Base-by-base conservation (phyloP, 129 eudicot genomes). In the Scalesia atractyloides region DNA sequence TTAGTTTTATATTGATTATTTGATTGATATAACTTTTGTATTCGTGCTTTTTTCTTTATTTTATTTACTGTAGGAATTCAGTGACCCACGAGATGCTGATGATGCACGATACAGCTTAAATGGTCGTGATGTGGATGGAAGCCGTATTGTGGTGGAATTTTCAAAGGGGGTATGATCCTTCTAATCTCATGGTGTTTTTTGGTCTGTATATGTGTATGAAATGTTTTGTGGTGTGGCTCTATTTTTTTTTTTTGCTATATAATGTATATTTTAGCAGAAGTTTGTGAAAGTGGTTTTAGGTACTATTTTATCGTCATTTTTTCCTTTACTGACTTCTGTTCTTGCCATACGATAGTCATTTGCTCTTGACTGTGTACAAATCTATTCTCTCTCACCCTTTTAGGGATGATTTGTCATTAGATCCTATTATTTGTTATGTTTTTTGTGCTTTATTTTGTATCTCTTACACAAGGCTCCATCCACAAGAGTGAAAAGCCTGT, bases 51-150 rank as follows among this genome's bases (percentile, higher is more conserved):
- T 49, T 16, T 69, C 34, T 30, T 30, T 30, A 2, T 30, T 30
- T 30, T 30, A 30, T 30, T 70, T 36, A n/a, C 53, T 56, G 56
- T 66, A 91, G 97, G 97, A 91, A 77, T 91, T 85, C 62, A 91
- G 94, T 26, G 97, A 91, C 70, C 80, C 95, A 64, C 87, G 97
- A 59, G 97, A 91, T 86, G 97, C 97, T 18, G 97, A 91, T 74
- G 97, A 91, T 86, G 97, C 97, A 50, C 86, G 89, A 81, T 86
- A 91, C 22, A 70, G 88, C 79, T 67, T 91, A 59, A 84, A 91
- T 68, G 95, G 97, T 11, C 89, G 97, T 48, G 97, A 91, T 77
- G 86, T 91, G 0, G 97, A 88, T 82, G 97, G 97, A 63, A 86
- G 95, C 65, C 95, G 95, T 48, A 86, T 91, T 20, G 89, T 82